Evolutionary conservation across 2,329 filamentous ascomycete species (phyloP), one percentile per base, ranked within the genome.

Genomic region (Sporothrix sp.): DNA sequence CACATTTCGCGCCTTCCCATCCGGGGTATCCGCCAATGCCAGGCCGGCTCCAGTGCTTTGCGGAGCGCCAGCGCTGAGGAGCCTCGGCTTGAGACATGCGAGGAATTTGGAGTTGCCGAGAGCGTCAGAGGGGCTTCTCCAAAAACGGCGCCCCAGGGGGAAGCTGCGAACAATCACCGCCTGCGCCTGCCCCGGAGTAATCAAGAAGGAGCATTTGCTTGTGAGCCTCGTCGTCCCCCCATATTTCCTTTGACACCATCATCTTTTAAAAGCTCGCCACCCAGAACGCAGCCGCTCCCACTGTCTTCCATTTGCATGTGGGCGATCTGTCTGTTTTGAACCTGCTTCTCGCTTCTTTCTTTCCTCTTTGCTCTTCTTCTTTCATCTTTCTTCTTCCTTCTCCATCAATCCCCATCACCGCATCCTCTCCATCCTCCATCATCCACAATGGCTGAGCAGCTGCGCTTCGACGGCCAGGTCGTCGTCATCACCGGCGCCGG

Each of bases 401-500:
- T 36, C 47, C 32, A 18, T 18, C 23, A n/a, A 3, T n/a, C 28
- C 14, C 40, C 38, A 9, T 43, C 14, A 18, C 28, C 20, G n/a
- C 20, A 13, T 13, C 18, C 13, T 35, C 9, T 39, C 40, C 20
- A 45, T 43, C 37, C 32, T 25, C 39, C 25, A 39, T 23, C 48
- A 50, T 48, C 56, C 52, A 51, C 45, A 32, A 85, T 84, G 82
- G 73, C 71, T 57, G 70, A 70, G 52, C 78, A 85, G 67, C 72
- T 95, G 63, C 79, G 88, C 65, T 94, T 82, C 68, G 88, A 94
- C 71, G 84, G 82, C 70, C 87, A 93, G 75, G 88, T 87, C 59
- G 86, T 90, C 61, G 87, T 95, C 58, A 82, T 95, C 58, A 95
- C 87, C 43, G 88, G 87, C 61, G 87, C 87, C 56, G 87, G 87